Evolutionary conservation across 2,329 filamentous ascomycete species (phyloP).

Genomic region (Colletotrichum falcatum): DNA sequence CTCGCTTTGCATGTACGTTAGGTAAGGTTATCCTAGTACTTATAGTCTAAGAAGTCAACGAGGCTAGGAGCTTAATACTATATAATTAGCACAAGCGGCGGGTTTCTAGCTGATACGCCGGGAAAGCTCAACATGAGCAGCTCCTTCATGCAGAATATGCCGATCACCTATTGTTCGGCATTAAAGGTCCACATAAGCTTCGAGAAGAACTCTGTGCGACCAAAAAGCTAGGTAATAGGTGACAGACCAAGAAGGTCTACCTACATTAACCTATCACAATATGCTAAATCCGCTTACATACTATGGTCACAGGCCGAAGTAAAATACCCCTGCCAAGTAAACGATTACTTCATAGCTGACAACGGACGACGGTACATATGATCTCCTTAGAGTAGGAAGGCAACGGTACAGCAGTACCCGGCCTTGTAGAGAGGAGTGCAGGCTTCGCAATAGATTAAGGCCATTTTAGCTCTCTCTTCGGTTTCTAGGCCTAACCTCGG

Average conservation of each 20-base stretch:
- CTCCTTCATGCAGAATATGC: not conserved
- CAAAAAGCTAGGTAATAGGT: not conserved
- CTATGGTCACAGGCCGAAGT: too few relatives aligned
- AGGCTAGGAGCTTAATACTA: not conserved
- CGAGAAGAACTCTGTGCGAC: not conserved
- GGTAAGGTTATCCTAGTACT: not conserved
- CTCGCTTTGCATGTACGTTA: not conserved
- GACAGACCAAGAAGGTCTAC: not conserved
- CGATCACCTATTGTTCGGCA: not conserved
- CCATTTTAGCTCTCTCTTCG: not conserved
- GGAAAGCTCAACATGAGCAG: not conserved
- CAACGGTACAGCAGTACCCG: not conserved
- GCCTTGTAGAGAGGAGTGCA: not conserved
- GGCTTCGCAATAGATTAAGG: constrained; percentile 2
- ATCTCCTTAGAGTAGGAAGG: not conserved
- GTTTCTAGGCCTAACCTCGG: not conserved
- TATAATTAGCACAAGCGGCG: not conserved
- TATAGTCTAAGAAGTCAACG: not conserved
- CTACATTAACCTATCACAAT: not conserved
- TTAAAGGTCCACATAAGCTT: constrained; percentile 10
- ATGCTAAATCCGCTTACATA: not conserved
- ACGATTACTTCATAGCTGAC: not conserved
- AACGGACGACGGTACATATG: not conserved
- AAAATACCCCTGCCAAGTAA: too few relatives aligned
- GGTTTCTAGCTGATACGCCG: not conserved